phyloP scores from a whole-genome alignment of 2,329 filamentous ascomycete species.

The Botrytis galanthina region DNA sequence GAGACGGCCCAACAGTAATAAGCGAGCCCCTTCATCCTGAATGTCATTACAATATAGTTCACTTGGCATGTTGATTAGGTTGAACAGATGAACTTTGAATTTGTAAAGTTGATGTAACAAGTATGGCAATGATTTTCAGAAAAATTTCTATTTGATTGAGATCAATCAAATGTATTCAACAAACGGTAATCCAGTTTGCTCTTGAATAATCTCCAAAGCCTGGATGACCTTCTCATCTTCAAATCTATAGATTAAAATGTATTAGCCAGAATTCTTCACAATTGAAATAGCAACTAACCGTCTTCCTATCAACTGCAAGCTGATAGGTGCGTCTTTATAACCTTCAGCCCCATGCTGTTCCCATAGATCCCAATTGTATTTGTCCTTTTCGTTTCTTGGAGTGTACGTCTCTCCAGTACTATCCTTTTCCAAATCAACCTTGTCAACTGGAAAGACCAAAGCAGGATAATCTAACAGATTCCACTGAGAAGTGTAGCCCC shows the following conservation, averaged over 20 bases:
- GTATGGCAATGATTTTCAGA: too few relatives aligned
- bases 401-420: constrained; percentile 33
- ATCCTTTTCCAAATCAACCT: constrained; percentile 36
- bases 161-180: constrained; percentile 30
- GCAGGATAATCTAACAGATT: constrained; percentile 68
- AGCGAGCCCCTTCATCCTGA: constrained; percentile 6
- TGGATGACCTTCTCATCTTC: constrained; percentile 43
- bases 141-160: neutral
- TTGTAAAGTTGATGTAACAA: neutral
- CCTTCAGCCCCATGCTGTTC: constrained; percentile 39
- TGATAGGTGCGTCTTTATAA: constrained; percentile 43
- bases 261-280: constrained; percentile 21
- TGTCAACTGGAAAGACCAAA: constrained; percentile 56
- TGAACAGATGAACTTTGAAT: neutral
- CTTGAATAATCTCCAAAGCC: constrained; percentile 38
- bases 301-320: constrained; percentile 43
- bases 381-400: constrained; percentile 38
- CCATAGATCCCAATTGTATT: constrained; percentile 39
- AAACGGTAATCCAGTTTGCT: constrained; percentile 39
- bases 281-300: constrained; percentile 26
- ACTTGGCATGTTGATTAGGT: neutral
- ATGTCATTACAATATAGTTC: neutral
- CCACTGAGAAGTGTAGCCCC: constrained; percentile 66
- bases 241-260: constrained; percentile 30
- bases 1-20: neutral